phyloP scores from a whole-genome alignment of 805 yeast species.

The Clavispora fructus region DNA sequence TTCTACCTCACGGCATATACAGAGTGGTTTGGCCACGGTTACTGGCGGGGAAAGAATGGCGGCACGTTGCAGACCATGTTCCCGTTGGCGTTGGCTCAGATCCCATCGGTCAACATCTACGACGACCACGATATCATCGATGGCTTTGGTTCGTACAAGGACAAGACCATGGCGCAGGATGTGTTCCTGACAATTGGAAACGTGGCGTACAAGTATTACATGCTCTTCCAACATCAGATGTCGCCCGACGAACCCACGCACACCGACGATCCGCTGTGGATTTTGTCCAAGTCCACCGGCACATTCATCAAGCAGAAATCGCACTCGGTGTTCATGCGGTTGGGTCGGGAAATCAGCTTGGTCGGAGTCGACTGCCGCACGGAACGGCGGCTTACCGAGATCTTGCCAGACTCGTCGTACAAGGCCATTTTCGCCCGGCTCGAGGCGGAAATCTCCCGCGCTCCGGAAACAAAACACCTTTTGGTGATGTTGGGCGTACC shows the following conservation, averaged over 20 bases:
- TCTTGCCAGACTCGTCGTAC: conserved; percentile 56
- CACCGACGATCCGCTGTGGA: conserved; percentile 49
- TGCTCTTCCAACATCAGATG: conserved; percentile 88
- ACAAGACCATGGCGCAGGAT: conserved; percentile 65
- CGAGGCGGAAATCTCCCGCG: conserved; percentile 46
- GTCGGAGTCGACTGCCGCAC: conserved; percentile 90
- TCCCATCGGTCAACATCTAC: conserved; percentile 80
- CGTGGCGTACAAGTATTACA: conserved; percentile 77
- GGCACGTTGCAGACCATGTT: conserved; percentile 60
- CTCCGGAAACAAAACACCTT: conserved; percentile 65
- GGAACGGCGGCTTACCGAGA: conserved; percentile 63
- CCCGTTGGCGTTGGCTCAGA: conserved; percentile 73
- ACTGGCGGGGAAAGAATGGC: conserved; percentile 69
- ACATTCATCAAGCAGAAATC: conserved; percentile 64
- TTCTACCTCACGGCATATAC: conserved; percentile 73
- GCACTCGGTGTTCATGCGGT: conserved; percentile 64
- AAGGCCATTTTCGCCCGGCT: conserved; percentile 55
- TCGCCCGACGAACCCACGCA: conserved; percentile 39
- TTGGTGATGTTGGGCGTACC: conserved; percentile 90
- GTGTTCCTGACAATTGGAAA: conserved; percentile 71
- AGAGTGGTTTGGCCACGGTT: conserved; percentile 88
- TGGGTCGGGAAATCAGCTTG: conserved; percentile 70
- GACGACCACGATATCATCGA: conserved; percentile 98
- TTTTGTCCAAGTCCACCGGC: conserved; percentile 53
- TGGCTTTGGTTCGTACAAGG: conserved; percentile 87